Percentiles rank a stretch among this genome's conserved stretches.
Evolutionary conservation across 108 stramenopile genomes (phyloP).

Genomic region (Aurantiochytrium sp.): DNA sequence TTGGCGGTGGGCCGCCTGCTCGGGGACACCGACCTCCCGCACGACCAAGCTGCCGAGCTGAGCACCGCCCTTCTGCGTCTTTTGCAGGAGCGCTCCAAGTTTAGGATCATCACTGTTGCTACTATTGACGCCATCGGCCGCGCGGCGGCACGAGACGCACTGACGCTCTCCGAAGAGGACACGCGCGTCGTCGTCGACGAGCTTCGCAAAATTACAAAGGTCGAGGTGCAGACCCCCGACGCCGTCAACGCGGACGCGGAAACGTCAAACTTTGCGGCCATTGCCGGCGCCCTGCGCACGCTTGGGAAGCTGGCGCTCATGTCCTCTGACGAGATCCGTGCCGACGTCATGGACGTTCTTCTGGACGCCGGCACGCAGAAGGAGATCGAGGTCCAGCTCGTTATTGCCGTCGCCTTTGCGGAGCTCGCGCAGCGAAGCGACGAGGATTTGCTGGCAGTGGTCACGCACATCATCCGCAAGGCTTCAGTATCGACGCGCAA

Average conservation of each 20-base stretch:
- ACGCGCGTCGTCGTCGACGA: background rate
- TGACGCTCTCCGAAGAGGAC: background rate
- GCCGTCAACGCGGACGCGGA: background rate
- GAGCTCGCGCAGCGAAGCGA: background rate
- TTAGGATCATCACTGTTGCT: background rate
- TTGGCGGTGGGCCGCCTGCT: constrained; percentile 4
- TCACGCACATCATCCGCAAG: background rate
- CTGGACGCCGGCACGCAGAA: constrained; percentile 1
- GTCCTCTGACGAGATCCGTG: background rate
- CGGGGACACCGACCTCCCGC: background rate
- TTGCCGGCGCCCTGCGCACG: background rate
- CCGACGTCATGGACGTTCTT: background rate
- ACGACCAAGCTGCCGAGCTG: background rate
- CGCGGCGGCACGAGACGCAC: background rate
- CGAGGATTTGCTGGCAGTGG: background rate
- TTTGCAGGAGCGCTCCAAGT: background rate
- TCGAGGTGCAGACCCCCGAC: background rate
- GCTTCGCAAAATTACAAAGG: background rate
- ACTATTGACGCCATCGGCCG: background rate
- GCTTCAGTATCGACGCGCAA: background rate
- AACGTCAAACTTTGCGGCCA: background rate
- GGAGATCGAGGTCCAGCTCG: constrained; percentile 10
- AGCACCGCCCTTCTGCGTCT: background rate
- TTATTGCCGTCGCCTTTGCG: background rate
- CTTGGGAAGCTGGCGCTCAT: background rate